phyloP scores from a whole-genome alignment of 768 basidiomycete species.

The Tricholoma sp. region DNA sequence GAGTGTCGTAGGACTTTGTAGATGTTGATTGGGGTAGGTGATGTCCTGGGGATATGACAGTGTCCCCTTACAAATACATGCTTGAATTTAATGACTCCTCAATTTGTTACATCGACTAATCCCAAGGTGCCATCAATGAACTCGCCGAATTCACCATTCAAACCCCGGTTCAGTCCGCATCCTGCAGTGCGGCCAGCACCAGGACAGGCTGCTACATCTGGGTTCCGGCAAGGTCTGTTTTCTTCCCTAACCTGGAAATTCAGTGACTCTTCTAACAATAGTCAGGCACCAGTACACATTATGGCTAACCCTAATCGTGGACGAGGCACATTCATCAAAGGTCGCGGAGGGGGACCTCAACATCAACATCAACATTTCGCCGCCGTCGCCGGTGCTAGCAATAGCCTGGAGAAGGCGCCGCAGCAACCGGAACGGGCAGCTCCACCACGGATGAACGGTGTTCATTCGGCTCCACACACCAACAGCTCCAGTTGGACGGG shows the following conservation, averaged over 20 bases:
- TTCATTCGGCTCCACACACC: neutral
- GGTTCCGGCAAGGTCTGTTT: constrained; percentile 50
- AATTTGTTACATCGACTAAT: constrained; percentile 76
- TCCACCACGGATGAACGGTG: constrained; percentile 13
- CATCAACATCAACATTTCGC: neutral
- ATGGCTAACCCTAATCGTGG: constrained; percentile 72
- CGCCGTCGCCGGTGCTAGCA: neutral
- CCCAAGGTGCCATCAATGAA: constrained; percentile 50
- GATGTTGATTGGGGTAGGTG: too few relatives aligned
- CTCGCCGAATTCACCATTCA: constrained; percentile 48
- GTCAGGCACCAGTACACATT: constrained; percentile 46
- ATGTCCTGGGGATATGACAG: too few relatives aligned
- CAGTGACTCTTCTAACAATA: constrained; percentile 7
- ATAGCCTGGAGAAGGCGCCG: neutral
- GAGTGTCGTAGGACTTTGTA: too few relatives aligned
- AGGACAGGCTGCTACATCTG: constrained; percentile 47
- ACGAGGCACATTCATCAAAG: constrained; percentile 29
- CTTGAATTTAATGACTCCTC: constrained; percentile 80
- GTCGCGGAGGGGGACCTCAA: constrained; percentile 29
- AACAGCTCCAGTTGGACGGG: constrained; percentile 18
- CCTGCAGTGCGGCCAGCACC: constrained; percentile 51
- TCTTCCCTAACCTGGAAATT: neutral
- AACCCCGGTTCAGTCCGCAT: constrained; percentile 62
- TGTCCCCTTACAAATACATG: too few relatives aligned
- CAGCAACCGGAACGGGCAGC: constrained; percentile 2